Evolutionary conservation across 495 filamentous ascomycete genomes (phyloP), one percentile per base, ranked within the genome.

Genomic region (Cairneyella variabilis): DNA sequence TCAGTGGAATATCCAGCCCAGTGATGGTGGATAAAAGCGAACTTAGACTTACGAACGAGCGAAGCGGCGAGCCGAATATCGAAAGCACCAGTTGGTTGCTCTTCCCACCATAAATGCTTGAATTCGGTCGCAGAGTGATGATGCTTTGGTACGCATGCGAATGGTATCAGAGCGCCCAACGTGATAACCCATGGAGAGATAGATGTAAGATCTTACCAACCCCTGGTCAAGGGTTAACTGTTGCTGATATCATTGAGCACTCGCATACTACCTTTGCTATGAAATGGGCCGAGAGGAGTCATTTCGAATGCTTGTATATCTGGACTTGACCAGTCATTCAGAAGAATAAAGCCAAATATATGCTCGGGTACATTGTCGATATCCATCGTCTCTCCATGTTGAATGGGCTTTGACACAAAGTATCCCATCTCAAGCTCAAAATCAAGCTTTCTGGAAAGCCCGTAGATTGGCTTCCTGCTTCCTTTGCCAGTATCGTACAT

Each of bases 371-470:
- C 82, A 32, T 84, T 66, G 12, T 66, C 54, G 21, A 85, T 68
- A 8, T 68, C 52, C 12, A 81, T 66, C 0, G 75, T 72, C 56
- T 75, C 69, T 18, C 82, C 79, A 17, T 82, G 84, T 6, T 76
- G 65, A 59, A 84, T 90, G 12, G 74, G 71, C 36, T 68, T 78
- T 61, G 76, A 80, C 25, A 96, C 76, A 60, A 96, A 91, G 34
- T 79, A 84, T 0, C 88, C 91, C 42, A 96, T 64, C 66, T 96
- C 91, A 2, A 96, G 73, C 67, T 96, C 91, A 38, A 90, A 82
- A 62, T 96, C 91, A 3, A 96, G 69, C 57, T 77, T 80, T 50
- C 77, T 72, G 62, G 76, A 79, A 2, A 85, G 74, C 9, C 74
- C 77, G 58, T 85, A 83, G 85, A 51, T 82, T 10, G 72, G 75